Evolutionary conservation across 2,329 filamentous ascomycete genomes (phyloP), one percentile per base, ranked within the genome.

Genomic region (Botrytis paeoniae): DNA sequence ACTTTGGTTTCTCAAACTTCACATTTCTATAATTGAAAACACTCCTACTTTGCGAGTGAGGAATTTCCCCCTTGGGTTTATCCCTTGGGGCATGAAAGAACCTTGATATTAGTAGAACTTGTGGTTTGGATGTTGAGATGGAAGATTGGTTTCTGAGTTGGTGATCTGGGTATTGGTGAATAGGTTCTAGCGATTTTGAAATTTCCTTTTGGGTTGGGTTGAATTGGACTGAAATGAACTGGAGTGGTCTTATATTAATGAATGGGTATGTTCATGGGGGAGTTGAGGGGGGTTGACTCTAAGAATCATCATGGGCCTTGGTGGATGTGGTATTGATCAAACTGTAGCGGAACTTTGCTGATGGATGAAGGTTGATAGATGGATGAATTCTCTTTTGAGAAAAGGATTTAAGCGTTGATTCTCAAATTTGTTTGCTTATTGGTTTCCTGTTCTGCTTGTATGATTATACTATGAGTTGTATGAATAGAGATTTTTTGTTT

Each of bases 41-140:
- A 57, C 65, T 69, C 48, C 65, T 57, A 69, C 48, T 57, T 69
- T 69, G 48, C 41, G 65, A 69, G 65, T 69, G 65, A 39, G 65
- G 65, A 32, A 57, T 37, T 69, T 69, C 65, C 65, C 57, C n/a
- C n/a, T 69, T 57, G 37, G 35, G 10, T 32, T 69, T 32, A 59
- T 69, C 18, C 45, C 48, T 69, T 41, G 65, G n/a, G 48, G 65
- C 65, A 69, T 69, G 65, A 41, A 43, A 69, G 65, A 69, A 43
- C 65, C 65, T 69, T 69, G 65, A 69, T 25, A 57, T 69, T 57
- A 10, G 43, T 43, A 41, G 48, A 22, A 25, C 8, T 69, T 18
- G 48, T 32, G 9, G 18, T 48, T 68, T 69, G 25, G 18, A 41
- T 29, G 16, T 7, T 32, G 9, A 14, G 35, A 22, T 41, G 35